phyloP scores from a whole-genome alignment of 2,329 filamentous ascomycete genomes.

The Xylaria sp. region DNA sequence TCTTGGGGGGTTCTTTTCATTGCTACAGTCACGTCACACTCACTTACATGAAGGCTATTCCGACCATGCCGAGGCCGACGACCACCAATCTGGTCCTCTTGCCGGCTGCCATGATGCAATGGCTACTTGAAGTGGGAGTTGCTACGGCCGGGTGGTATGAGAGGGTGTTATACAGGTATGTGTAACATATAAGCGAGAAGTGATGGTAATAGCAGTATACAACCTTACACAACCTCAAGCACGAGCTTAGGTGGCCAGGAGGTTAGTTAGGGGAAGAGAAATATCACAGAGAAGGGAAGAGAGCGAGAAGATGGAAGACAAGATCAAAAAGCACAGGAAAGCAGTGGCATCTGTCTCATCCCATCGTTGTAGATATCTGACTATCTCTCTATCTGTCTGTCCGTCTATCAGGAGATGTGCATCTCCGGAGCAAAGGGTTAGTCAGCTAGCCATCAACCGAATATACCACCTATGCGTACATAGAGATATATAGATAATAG shows the following conservation, averaged over 20 bases:
- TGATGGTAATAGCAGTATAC: neutral
- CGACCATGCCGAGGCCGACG: conserved; percentile 92
- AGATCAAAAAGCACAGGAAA: conserved; percentile 5
- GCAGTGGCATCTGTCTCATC: neutral
- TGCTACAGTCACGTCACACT: neutral
- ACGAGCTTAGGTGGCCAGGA: neutral
- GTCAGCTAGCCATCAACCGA: neutral
- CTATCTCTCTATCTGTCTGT: conserved; percentile 1
- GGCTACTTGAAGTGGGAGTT: conserved; percentile 5
- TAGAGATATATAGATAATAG: conserved; percentile 17
- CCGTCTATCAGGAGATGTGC: conserved; percentile 37
- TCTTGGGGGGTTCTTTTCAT: neutral
- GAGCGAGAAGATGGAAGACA: conserved; percentile 1
- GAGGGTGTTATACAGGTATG: neutral
- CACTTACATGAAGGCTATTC: conserved; percentile 85
- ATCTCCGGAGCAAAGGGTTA: conserved; percentile 42
- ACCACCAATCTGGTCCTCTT: conserved; percentile 77
- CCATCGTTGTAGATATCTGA: neutral
- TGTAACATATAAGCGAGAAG: neutral
- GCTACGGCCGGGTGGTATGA: conserved; percentile 30
- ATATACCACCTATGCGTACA: neutral
- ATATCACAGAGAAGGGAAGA: conserved; percentile 12
- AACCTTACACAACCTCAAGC: neutral
- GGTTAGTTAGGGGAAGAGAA: neutral
- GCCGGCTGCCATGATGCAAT: conserved; percentile 56